Evolutionary conservation across 345 rosid species (phyloP).

Genomic region (Eucalyptus erythrocorys): DNA sequence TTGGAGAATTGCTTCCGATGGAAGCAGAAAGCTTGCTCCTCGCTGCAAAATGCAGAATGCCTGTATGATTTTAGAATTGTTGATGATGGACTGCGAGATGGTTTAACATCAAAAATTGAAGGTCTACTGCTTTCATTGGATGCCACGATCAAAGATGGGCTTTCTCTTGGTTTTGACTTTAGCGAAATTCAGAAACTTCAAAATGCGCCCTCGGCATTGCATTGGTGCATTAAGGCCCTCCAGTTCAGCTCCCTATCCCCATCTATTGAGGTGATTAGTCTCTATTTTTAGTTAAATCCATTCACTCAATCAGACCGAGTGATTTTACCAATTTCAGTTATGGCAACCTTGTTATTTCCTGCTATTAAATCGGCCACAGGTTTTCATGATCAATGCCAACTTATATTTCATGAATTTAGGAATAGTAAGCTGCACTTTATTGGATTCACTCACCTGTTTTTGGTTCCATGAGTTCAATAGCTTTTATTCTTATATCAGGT

Average conservation of each 20-base stretch:
- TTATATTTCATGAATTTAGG: not conserved
- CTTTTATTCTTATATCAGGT: not conserved
- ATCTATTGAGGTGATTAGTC: slow-evolving; percentile 35
- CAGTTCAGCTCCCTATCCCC: slow-evolving; percentile 29
- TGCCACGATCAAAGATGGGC: slow-evolving; percentile 30
- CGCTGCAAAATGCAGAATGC: too few species aligned
- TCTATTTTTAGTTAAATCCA: not conserved
- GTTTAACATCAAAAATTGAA: too few species aligned
- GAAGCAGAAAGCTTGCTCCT: too few species aligned
- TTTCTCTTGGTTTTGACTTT: slow-evolving; percentile 40
- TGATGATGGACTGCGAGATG: too few species aligned
- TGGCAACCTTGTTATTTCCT: not conserved
- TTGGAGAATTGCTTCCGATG: too few species aligned
- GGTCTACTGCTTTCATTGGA: slow-evolving; percentile 30
- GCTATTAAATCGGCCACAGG: not conserved
- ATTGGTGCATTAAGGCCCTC: slow-evolving; percentile 61
- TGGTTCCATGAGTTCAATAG: not conserved
- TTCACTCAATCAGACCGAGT: not conserved
- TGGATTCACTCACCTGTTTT: not conserved
- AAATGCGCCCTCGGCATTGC: slow-evolving; percentile 38
- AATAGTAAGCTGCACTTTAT: not conserved
- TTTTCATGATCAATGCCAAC: not conserved
- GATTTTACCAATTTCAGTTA: not conserved
- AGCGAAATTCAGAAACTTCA: slow-evolving; percentile 55
- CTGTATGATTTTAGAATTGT: too few species aligned